These are phyloP conservation scores for Marasmius oreades DNA, from an alignment of 1,284 basidiomycete species.

Conservation along the genomic window DNA sequence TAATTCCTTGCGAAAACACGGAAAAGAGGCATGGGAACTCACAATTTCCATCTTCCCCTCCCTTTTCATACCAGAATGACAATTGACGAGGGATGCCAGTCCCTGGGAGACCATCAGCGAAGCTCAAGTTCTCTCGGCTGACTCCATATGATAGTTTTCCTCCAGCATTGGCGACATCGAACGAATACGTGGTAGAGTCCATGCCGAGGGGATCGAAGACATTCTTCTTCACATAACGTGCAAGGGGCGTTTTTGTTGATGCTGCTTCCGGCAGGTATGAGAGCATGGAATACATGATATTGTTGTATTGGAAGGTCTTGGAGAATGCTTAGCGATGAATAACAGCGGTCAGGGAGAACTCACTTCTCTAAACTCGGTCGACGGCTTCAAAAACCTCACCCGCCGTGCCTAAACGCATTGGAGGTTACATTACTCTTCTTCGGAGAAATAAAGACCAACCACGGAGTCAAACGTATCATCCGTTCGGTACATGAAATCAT, in stretches of 20 bases:
- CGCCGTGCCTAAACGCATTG: neutral
- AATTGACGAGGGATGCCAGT: conserved; percentile 18
- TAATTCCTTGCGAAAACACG: no score
- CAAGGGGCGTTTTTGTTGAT: conserved; percentile 13
- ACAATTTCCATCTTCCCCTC: conserved; percentile 24
- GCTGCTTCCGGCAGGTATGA: conserved; percentile 19
- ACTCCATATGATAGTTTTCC: conserved; percentile 18
- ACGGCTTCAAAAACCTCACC: conserved; percentile 8
- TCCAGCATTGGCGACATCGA: conserved; percentile 11
- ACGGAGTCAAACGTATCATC: neutral
- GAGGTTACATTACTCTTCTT: neutral
- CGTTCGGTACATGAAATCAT: conserved; percentile 11
- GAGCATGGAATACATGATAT: conserved; percentile 19
- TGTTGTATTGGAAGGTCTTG: conserved; percentile 17
- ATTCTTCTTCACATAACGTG: conserved; percentile 21
- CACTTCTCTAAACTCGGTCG: conserved; percentile 1
- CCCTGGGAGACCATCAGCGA: conserved; percentile 15
- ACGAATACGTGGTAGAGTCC: conserved; percentile 20
- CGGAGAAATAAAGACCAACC: neutral
- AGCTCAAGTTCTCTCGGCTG: conserved; percentile 13
- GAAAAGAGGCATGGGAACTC: neutral
- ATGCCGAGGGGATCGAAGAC: conserved; percentile 20
- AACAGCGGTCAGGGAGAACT: conserved; percentile 5
- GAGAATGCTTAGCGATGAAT: neutral
- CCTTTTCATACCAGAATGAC: conserved; percentile 16